phyloP scores from a whole-genome alignment of 2,329 filamentous ascomycete species.

The Emergomyces pasteurianus region DNA sequence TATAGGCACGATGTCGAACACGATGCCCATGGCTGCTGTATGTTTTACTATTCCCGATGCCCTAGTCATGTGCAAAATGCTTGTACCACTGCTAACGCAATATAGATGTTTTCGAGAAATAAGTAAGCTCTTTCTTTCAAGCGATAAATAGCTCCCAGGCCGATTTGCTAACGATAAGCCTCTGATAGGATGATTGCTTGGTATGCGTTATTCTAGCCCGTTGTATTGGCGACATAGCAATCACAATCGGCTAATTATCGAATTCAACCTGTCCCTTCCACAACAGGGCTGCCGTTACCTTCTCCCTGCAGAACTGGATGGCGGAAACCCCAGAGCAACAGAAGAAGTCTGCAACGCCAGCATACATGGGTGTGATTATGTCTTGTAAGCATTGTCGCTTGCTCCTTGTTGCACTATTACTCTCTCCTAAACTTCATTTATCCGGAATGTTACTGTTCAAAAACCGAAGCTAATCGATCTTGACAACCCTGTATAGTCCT shows the following conservation, averaged over 20 bases:
- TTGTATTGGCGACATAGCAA: not conserved
- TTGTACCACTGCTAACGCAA: not conserved
- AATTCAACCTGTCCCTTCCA: not conserved
- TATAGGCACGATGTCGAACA: slow-evolving; percentile 54
- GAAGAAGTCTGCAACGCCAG: slow-evolving; percentile 56
- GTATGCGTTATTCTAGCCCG: slow-evolving; percentile 26
- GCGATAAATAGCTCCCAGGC: not conserved
- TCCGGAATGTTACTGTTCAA: not conserved
- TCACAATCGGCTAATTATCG: not conserved
- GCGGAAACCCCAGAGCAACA: slow-evolving; percentile 37
- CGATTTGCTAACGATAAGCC: not conserved
- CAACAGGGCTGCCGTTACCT: slow-evolving; percentile 35
- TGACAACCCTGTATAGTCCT: slow-evolving; percentile 36
- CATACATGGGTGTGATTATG: slow-evolving; percentile 67
- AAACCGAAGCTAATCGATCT: slow-evolving; percentile 9
- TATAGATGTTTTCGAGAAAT: slow-evolving; percentile 80
- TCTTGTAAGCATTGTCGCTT: slow-evolving; percentile 44
- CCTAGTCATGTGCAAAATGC: not conserved
- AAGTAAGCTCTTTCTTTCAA: slow-evolving; percentile 44
- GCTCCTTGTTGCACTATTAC: not conserved
- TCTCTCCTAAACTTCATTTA: not conserved
- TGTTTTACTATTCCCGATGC: slow-evolving; percentile 18
- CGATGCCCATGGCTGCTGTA: slow-evolving; percentile 84
- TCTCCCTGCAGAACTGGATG: slow-evolving; percentile 38
- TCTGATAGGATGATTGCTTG: slow-evolving; percentile 49